Evolutionary conservation across 805 yeast genomes (phyloP), one percentile per base, ranked within the genome.

Genomic region (Tetrapisispora nanseiensis): DNA sequence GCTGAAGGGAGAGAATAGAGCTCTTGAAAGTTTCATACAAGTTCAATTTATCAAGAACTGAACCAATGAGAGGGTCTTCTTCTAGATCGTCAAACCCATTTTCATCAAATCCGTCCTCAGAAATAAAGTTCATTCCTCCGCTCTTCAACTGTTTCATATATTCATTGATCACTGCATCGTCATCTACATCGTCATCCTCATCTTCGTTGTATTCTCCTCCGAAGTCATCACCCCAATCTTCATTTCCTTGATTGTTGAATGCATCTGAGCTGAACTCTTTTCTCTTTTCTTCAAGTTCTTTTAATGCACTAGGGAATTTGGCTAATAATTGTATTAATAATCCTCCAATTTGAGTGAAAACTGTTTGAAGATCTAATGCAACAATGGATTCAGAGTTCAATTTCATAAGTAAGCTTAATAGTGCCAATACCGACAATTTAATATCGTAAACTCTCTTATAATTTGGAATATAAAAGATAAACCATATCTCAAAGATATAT

Each of bases 61-160:
- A 82, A 49, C 80, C 82, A 21, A 83, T 75, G 56, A 83, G 68
- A 9, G 95, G 78, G 56, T 83, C 95, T 55, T 89, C 97, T 36
- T 80, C 78, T 35, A 84, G 70, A 8, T 83, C 92, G 38, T 82
- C 92, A 39, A 77, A 79, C 9, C 76, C 78, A 49, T 76, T 82
- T 16, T 60, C 65, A 36, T 50, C 55, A 39, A 56, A 60, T 35
- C 58, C 45, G 21, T 56, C 61, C 1, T 68, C 69, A 4, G 62
- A 52, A 16, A 54, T 55, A 32, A 61, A 55, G 8, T 46, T 37
- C 39, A 64, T 65, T 4, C 22, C 32, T 18, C 44, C 40, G 20
- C 64, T 58, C 15, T 68, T 66, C 43, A 79, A 59, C 50, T 72
- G 74, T 22, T 71, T 66, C 43, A 74, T 57, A 48, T 74, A 75